phyloP scores from a whole-genome alignment of 1,284 basidiomycete genomes.

The Ceratobasidium sp. region DNA sequence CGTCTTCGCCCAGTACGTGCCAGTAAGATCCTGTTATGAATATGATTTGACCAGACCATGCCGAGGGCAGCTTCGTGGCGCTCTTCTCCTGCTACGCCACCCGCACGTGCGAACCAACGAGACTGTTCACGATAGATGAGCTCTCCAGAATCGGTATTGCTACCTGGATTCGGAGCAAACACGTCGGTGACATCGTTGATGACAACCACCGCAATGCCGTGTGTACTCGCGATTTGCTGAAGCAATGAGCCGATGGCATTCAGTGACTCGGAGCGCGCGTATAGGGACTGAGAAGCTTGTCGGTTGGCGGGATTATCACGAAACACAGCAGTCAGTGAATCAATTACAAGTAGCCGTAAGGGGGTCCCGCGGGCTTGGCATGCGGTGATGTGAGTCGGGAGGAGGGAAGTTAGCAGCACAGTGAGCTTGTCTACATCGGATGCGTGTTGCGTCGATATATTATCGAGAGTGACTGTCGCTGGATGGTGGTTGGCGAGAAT shows the following conservation, averaged over 20 bases:
- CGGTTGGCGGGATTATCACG: slow-evolving; percentile 62
- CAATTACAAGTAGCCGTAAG: slow-evolving; percentile 76
- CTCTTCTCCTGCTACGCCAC: slow-evolving; percentile 62
- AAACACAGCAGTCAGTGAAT: slow-evolving; percentile 83
- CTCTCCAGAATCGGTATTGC: slow-evolving; percentile 49
- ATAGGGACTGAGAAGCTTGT: slow-evolving; percentile 63
- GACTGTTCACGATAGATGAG: slow-evolving; percentile 76
- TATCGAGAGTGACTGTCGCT: slow-evolving; percentile 56
- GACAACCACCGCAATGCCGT: slow-evolving; percentile 77
- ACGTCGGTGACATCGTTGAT: slow-evolving; percentile 88
- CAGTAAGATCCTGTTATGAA: slow-evolving; percentile 84
- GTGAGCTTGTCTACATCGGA: slow-evolving; percentile 62
- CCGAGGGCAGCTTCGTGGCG: slow-evolving; percentile 83
- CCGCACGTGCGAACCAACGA: slow-evolving; percentile 74
- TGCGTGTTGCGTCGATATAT: slow-evolving; percentile 66
- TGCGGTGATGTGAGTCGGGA: slow-evolving; percentile 67
- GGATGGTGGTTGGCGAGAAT: slow-evolving; percentile 57
- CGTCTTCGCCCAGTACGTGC: slow-evolving; percentile 74
- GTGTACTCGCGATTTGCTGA: slow-evolving; percentile 68
- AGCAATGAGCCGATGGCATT: slow-evolving; percentile 70
- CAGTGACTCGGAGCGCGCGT: slow-evolving; percentile 71
- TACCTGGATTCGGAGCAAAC: slow-evolving; percentile 51
- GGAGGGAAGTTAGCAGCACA: slow-evolving; percentile 68
- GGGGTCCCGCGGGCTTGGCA: slow-evolving; percentile 55
- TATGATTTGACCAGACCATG: slow-evolving; percentile 88